Evolutionary conservation across 2,329 filamentous ascomycete species (phyloP).

Genomic region (Nannizzia gypsea): DNA sequence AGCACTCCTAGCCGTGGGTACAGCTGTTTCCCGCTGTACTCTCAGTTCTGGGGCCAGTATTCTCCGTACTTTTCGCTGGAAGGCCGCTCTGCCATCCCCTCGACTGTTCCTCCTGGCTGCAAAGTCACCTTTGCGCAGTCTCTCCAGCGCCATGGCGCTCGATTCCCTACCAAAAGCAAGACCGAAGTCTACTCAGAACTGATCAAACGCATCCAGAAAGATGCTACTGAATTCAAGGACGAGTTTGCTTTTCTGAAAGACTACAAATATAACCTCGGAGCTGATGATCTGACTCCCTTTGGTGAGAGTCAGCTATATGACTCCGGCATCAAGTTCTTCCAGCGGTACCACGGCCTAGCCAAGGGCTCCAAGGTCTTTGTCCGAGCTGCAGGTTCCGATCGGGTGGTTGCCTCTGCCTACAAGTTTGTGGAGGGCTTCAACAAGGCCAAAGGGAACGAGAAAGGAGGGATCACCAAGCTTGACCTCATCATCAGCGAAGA

Average conservation of each 20-base stretch:
- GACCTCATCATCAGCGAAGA: conserved; percentile 59
- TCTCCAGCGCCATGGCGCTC: conserved; percentile 72
- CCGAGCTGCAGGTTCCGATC: conserved; percentile 55
- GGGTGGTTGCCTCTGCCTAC: conserved; percentile 62
- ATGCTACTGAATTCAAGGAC: conserved; percentile 44
- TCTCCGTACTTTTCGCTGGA: conserved; percentile 66
- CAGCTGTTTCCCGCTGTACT: conserved; percentile 28
- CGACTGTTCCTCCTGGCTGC: conserved; percentile 54
- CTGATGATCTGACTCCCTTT: conserved; percentile 56
- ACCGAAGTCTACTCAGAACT: conserved; percentile 50
- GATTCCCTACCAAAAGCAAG: conserved; percentile 65
- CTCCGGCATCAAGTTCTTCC: conserved; percentile 64
- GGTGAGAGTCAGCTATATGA: conserved; percentile 60
- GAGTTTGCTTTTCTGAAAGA: conserved; percentile 58
- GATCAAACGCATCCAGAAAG: conserved; percentile 54
- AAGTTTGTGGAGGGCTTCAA: conserved; percentile 69
- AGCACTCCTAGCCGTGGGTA: conserved; percentile 6
- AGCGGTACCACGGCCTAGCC: conserved; percentile 56
- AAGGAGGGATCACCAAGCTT: conserved; percentile 41
- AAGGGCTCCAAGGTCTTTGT: conserved; percentile 53
- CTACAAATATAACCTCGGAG: conserved; percentile 60
- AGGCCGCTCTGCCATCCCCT: conserved; percentile 48
- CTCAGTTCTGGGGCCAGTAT: conserved; percentile 75
- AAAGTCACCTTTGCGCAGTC: conserved; percentile 67
- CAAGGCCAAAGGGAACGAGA: conserved; percentile 36